phyloP scores from a whole-genome alignment of 2,329 filamentous ascomycete genomes.

The Dendryphion nanum region DNA sequence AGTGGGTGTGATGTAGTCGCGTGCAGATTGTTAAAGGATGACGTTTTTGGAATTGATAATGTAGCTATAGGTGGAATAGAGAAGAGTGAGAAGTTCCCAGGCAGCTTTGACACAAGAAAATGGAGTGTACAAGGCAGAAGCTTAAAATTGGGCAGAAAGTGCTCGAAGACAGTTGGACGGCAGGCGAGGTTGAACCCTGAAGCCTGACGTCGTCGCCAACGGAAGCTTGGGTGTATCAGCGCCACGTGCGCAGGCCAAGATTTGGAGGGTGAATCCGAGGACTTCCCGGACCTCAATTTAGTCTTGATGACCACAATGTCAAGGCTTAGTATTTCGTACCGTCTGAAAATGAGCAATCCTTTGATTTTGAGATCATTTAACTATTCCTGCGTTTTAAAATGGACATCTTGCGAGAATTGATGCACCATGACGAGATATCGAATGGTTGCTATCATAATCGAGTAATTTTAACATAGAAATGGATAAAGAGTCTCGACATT shows the following conservation, averaged over 20 bases:
- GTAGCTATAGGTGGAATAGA: neutral
- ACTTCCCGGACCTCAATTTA: too few relatives aligned
- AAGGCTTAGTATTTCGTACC: too few relatives aligned
- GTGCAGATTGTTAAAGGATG: neutral
- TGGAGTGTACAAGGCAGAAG: neutral
- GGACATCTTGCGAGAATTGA: too few relatives aligned
- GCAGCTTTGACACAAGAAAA: neutral
- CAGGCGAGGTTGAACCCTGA: neutral
- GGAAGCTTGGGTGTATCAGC: constrained; percentile 1
- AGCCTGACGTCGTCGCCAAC: constrained; percentile 2
- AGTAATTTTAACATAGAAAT: too few relatives aligned
- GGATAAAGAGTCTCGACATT: too few relatives aligned
- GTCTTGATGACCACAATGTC: too few relatives aligned
- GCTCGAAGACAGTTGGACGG: neutral
- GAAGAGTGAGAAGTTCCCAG: neutral
- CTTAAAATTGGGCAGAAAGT: constrained; percentile 1
- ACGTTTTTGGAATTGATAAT: neutral
- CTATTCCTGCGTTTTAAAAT: too few relatives aligned
- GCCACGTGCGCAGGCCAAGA: constrained; percentile 5
- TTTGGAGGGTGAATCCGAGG: too few relatives aligned
- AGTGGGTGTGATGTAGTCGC: neutral
- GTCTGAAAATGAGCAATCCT: too few relatives aligned
- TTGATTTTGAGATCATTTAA: too few relatives aligned
- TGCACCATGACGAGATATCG: too few relatives aligned
- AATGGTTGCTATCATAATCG: too few relatives aligned